A percentile compares a stretch with the other conserved stretches of the same genome.
Conservation (phyloP, 169 alveolate genomes). For the Plasmodium falciparum region DNA sequence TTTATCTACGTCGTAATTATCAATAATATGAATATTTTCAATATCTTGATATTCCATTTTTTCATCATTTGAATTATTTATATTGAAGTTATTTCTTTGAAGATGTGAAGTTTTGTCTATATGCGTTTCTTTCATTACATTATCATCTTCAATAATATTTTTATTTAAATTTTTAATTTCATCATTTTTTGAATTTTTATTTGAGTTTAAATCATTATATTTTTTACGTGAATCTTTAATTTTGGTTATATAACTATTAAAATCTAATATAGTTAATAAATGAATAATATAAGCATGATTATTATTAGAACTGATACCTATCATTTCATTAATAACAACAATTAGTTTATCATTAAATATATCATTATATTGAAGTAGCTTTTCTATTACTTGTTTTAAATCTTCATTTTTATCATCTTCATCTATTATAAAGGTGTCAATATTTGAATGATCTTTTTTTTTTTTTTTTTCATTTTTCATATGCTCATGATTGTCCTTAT, state of each 20-base stretch:
- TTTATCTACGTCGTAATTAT: constrained; percentile 22
- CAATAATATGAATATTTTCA: constrained; percentile 34
- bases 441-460: not conserved
- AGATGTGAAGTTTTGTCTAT: not conserved
- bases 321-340: constrained; percentile 68
- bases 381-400: constrained; percentile 69
- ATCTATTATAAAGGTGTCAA: not conserved
- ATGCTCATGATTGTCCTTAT: not conserved
- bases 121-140: not conserved
- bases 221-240: constrained; percentile 47
- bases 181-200: not conserved
- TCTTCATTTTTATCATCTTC: constrained; percentile 49
- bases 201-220: not conserved
- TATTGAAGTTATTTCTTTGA: not conserved
- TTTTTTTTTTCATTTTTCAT: constrained; percentile 5
- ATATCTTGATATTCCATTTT: constrained; percentile 63
- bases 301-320: constrained; percentile 50
- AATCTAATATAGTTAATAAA: constrained; percentile 66
- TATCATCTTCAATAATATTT: not conserved
- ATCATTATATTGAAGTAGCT: constrained; percentile 71
- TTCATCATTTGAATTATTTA: constrained; percentile 42
- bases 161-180: constrained; percentile 9
- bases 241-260: constrained; percentile 52
- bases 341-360: constrained; percentile 55
- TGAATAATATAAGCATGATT: constrained; percentile 71